Conservation (phyloP, 2,329 filamentous ascomycete genomes). For the Penicillium sp. region DNA sequence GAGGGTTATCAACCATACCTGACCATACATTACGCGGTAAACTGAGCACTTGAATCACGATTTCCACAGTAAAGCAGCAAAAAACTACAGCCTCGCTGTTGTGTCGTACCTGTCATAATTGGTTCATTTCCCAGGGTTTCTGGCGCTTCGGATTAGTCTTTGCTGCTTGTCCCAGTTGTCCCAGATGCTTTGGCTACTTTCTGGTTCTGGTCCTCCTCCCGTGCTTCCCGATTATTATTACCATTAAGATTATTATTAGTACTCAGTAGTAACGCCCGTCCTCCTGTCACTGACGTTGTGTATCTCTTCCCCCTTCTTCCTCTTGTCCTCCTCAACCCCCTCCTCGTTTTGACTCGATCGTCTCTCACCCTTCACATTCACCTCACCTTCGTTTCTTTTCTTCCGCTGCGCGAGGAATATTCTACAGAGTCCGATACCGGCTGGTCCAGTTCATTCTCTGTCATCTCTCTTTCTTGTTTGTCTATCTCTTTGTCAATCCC, state of each 20-base stretch:
- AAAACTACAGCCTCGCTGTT: background rate
- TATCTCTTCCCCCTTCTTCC: constrained; percentile 19
- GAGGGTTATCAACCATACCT: background rate
- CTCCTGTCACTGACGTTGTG: constrained; percentile 22
- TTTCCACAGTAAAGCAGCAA: no score
- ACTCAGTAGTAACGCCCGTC: constrained; percentile 11
- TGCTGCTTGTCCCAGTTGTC: background rate
- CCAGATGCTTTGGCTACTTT: background rate
- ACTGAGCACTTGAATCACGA: background rate
- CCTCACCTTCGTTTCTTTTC: constrained; percentile 33
- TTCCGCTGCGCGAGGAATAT: constrained; percentile 42
- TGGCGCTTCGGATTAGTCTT: constrained; percentile 13
- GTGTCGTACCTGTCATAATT: background rate
- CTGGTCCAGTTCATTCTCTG: constrained; percentile 42
- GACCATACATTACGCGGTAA: background rate
- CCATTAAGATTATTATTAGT: constrained; percentile 21
- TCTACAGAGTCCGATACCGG: constrained; percentile 38
- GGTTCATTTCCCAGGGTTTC: background rate
- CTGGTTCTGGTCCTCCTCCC: background rate
- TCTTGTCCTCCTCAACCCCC: constrained; percentile 17
- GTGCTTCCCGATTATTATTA: constrained; percentile 23
- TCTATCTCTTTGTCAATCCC: constrained; percentile 32
- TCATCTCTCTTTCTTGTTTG: constrained; percentile 34
- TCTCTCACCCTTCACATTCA: constrained; percentile 23
- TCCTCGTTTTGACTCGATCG: constrained; percentile 18